phyloP scores from a whole-genome alignment of 2,329 filamentous ascomycete genomes.

The Epichloe bromicola region DNA sequence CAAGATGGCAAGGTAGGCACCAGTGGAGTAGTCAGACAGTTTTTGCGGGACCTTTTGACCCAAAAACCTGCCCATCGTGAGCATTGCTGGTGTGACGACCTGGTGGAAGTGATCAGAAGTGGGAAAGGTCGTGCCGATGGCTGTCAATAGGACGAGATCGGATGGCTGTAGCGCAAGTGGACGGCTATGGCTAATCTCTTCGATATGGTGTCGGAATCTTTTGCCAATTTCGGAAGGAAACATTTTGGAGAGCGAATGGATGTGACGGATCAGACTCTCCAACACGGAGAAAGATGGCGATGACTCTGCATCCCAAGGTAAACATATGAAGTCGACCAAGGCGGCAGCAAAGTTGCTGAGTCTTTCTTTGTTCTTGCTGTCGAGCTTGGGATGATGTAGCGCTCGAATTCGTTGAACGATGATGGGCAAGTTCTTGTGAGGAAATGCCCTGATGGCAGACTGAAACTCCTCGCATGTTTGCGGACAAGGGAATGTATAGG shows the following conservation, averaged over 20 bases:
- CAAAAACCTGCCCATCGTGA: constrained; percentile 73
- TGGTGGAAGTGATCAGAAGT: constrained; percentile 97
- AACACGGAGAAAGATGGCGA: constrained; percentile 52
- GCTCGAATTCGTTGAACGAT: constrained; percentile 84
- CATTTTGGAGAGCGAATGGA: constrained; percentile 83
- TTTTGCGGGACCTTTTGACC: constrained; percentile 58
- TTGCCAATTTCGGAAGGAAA: constrained; percentile 67
- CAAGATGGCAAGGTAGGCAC: constrained; percentile 67
- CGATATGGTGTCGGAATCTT: constrained; percentile 63
- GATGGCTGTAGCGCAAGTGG: constrained; percentile 45
- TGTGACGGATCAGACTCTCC: constrained; percentile 73
- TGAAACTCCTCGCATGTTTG: constrained; percentile 63
- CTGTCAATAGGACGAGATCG: constrained; percentile 73
- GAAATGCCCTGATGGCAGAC: constrained; percentile 47
- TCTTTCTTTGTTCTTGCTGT: constrained; percentile 72
- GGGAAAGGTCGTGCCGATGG: constrained; percentile 73
- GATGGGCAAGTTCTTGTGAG: constrained; percentile 54
- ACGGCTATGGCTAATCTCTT: constrained; percentile 35
- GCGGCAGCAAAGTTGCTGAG: constrained; percentile 54
- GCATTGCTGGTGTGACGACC: constrained; percentile 78
- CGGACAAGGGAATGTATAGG: constrained; percentile 80
- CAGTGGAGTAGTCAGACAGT: constrained; percentile 55
- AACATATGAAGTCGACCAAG: constrained; percentile 49
- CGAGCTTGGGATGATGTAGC: constrained; percentile 80
- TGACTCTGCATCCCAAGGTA: constrained; percentile 28